Conservation (phyloP, 495 filamentous ascomycete species). For the Tricharina praecox region DNA sequence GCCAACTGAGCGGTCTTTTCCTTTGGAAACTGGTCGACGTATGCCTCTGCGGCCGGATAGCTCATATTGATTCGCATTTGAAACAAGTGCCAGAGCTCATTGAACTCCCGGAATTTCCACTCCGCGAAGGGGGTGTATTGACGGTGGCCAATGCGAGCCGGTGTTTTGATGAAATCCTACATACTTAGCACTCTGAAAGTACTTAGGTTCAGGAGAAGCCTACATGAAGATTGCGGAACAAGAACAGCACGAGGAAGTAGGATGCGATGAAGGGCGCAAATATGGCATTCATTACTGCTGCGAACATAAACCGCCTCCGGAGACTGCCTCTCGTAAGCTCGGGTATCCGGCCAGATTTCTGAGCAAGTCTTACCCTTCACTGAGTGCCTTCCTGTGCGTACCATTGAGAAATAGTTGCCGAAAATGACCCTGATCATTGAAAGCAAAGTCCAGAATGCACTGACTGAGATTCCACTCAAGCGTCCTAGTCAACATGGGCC, state of each 20-base stretch:
- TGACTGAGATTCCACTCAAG: slow-evolving; percentile 78
- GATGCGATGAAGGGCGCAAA: slow-evolving; percentile 67
- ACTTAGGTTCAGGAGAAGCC: slow-evolving; percentile 17
- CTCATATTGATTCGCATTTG: slow-evolving; percentile 83
- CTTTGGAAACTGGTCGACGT: slow-evolving; percentile 93
- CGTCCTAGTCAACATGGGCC: slow-evolving; percentile 34
- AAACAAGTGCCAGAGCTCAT: slow-evolving; percentile 85
- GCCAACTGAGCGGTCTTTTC: slow-evolving; percentile 72
- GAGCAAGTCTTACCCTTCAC: slow-evolving; percentile 34
- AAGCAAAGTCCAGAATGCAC: slow-evolving; percentile 83
- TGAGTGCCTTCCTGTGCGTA: slow-evolving; percentile 59
- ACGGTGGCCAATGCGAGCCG: slow-evolving; percentile 61
- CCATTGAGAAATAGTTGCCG: slow-evolving; percentile 68
- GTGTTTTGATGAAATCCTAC: slow-evolving; percentile 82
- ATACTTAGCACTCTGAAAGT: background rate
- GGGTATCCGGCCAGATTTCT: background rate
- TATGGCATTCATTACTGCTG: slow-evolving; percentile 70
- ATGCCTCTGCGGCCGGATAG: slow-evolving; percentile 76
- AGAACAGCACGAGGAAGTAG: slow-evolving; percentile 70
- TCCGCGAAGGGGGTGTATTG: slow-evolving; percentile 85
- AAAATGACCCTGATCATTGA: slow-evolving; percentile 72
- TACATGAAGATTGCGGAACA: slow-evolving; percentile 81
- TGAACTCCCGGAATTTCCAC: slow-evolving; percentile 98
- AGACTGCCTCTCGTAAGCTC: slow-evolving; percentile 31
- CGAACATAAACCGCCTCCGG: slow-evolving; percentile 57